Evolutionary conservation across 306 rosid species (phyloP).

Genomic region (Vigna trinervia): DNA sequence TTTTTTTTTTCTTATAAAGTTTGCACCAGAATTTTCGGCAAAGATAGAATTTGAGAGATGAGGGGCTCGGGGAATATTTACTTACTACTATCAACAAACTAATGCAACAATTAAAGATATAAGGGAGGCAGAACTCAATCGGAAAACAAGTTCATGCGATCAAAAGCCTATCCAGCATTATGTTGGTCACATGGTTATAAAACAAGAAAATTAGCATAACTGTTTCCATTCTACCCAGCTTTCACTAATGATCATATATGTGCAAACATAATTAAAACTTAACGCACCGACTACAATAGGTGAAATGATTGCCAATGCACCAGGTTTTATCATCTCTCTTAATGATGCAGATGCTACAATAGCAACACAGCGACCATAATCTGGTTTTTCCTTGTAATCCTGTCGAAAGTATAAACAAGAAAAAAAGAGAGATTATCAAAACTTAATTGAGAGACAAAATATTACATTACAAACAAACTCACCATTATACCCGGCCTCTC

Average conservation of each 20-base stretch:
- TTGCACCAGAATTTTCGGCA: slow-evolving; percentile 9
- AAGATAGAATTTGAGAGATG: slow-evolving; percentile 18
- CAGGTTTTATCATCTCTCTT: slow-evolving; percentile 97
- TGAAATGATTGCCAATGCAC: slow-evolving; percentile 94
- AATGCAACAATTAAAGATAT: slow-evolving; percentile 23
- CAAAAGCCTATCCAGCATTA: slow-evolving; percentile 12
- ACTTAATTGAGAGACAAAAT: slow-evolving; percentile 17
- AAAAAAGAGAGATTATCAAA: slow-evolving; percentile 19
- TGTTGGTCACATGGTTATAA: slow-evolving; percentile 15
- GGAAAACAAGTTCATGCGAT: slow-evolving; percentile 9
- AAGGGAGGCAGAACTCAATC: slow-evolving; percentile 4
- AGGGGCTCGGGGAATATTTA: background rate
- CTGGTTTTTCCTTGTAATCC: slow-evolving; percentile 97
- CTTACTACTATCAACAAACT: slow-evolving; percentile 14
- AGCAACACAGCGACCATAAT: slow-evolving; percentile 96
- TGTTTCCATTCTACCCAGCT: slow-evolving; percentile 27
- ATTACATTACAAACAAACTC: slow-evolving; percentile 53
- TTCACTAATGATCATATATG: slow-evolving; percentile 17
- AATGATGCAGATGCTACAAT: slow-evolving; percentile 96
- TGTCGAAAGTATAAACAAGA: slow-evolving; percentile 46
- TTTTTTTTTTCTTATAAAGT: slow-evolving; percentile 3
- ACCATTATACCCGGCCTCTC: slow-evolving; percentile 99
- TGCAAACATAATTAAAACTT: slow-evolving; percentile 20
- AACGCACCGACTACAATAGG: slow-evolving; percentile 87
- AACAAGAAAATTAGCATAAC: slow-evolving; percentile 18